Evolutionary conservation across 495 filamentous ascomycete genomes (phyloP), one percentile per base, ranked within the genome.

Genomic region (Podospora didyma): DNA sequence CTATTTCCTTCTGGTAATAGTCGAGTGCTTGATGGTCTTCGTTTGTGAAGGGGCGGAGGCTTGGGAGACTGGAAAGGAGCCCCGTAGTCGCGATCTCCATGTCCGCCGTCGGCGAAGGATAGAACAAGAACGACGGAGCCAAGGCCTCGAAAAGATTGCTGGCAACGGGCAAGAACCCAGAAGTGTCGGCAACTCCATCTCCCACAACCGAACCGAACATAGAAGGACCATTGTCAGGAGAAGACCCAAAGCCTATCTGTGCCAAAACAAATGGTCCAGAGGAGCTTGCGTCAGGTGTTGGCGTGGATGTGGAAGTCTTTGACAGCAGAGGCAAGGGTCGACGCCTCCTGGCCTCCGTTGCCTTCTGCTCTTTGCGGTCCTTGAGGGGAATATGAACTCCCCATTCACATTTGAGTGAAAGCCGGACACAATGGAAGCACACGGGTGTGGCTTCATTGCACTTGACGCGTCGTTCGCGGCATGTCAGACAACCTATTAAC

Each of bases 401-500:
- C 54, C 49, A 54, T 22, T 51, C 23, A 17, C 49, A 57, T 1
- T 31, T n/a, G 23, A 53, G 54, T 16, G 16, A 17, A 20, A 61
- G 53, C 19, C 53, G 53, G 17, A 19, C 23, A 35, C 50, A 60
- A 14, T 54, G 49, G 16, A 11, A 26, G 46, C 60, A 63, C 20
- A 22, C 23, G 9, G 60, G 60, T 2, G 49, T 31, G 3, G 14
- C 47, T 24, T 63, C 56, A 24, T 59, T 44, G 49, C 60, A 63
- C 28, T 59, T 63, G 41, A 63, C 60, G 20, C 49, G 47, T 20
- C 48, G 31, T 10, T 52, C 23, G 19, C 60, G 52, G 51, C 60
- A 63, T 10, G 56, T 63, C 37, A 53, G 50, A 49, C 60, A 63
- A 6, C 60, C 60, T 53, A 42, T 9, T n/a, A n/a, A 24, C 20